Base-by-base conservation (phyloP, 202 grass and related monocot species). In the Bolboschoenoplectus hybrid region DNA sequence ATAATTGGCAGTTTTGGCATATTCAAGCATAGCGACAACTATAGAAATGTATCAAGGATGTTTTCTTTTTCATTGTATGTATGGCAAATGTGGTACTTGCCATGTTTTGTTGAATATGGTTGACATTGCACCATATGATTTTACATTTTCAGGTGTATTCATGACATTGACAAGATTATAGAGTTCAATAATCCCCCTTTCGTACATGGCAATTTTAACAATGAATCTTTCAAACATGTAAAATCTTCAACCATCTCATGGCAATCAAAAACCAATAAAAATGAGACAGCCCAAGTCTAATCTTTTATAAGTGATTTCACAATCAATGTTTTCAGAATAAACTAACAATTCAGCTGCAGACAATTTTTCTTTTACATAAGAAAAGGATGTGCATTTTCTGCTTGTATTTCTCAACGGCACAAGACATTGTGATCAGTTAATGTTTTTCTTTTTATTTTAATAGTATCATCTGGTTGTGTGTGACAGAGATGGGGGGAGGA, bases 291-390 rank as follows among this genome's bases (percentile, higher is more conserved):
- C 6, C 3, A 0, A 51, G 35, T 75, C 3, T 35, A 13, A n/a
- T 19, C 14, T n/a, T 57, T 58, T 51, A 39, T 7, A 58, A 52
- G 56, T n/a, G 75, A 38, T 80, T 19, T 36, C 36, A 36, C 75
- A 60, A 80, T 61, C 36, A 11, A 80, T 80, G 14, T 61, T 80
- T 43, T 80, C 36, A 0, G 61, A 41, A 80, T 60, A 60, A 80
- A 43, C 14, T n/a, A 80, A 43, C 6, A 80, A 41, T 11, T 61
- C 3, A 40, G 53, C 34, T 80, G 14, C 36, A 36, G 7, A 20
- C 14, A 60, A 16, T 78, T 58, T 43, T 80, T 41, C 11, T 20
- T 80, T 12, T 41, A 41, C 7, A 41, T 43, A 2, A 53, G 50
- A 39, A 57, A 41, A 80, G 6, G 7, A 17, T 74, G 19, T 52